Evolutionary conservation across 352 stramenopile species (phyloP).

Genomic region (Globisporangium paddicum): DNA sequence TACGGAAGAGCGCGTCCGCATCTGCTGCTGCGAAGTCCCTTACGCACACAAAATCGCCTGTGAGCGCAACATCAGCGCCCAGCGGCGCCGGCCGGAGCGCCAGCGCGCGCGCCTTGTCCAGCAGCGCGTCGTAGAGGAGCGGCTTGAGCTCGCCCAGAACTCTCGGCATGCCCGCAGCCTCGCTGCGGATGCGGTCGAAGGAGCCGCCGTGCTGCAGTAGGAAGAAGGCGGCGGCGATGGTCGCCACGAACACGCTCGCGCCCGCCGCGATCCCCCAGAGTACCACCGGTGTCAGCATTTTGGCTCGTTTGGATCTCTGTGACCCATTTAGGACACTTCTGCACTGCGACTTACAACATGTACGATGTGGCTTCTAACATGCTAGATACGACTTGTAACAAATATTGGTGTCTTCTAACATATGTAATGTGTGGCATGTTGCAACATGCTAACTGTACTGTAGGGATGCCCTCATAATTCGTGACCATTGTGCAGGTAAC

Average conservation of each 20-base stretch:
- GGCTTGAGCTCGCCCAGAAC: slow-evolving; percentile 66
- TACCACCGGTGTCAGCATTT: slow-evolving; percentile 55
- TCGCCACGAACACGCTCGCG: slow-evolving; percentile 78
- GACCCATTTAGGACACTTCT: too few relatives aligned
- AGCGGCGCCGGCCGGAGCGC: slow-evolving; percentile 31
- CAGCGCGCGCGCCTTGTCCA: slow-evolving; percentile 39
- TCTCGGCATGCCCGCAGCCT: slow-evolving; percentile 61
- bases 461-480: too few relatives aligned
- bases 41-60: slow-evolving; percentile 36
- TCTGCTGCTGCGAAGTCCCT: slow-evolving; percentile 41
- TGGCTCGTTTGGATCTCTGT: slow-evolving; percentile 7
- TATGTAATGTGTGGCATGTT: too few relatives aligned
- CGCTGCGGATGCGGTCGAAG: slow-evolving; percentile 84
- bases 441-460: too few relatives aligned
- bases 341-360: too few relatives aligned
- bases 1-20: slow-evolving; percentile 25
- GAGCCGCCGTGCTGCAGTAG: slow-evolving; percentile 80
- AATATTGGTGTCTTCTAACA: too few relatives aligned
- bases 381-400: too few relatives aligned
- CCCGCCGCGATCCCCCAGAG: slow-evolving; percentile 77
- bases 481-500: too few relatives aligned
- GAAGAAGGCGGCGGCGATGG: slow-evolving; percentile 78
- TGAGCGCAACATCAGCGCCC: slow-evolving; percentile 18
- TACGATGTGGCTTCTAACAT: too few relatives aligned
- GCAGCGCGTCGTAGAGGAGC: slow-evolving; percentile 85